phyloP scores from a whole-genome alignment of 306 rosid species.

The Glycine soja region DNA sequence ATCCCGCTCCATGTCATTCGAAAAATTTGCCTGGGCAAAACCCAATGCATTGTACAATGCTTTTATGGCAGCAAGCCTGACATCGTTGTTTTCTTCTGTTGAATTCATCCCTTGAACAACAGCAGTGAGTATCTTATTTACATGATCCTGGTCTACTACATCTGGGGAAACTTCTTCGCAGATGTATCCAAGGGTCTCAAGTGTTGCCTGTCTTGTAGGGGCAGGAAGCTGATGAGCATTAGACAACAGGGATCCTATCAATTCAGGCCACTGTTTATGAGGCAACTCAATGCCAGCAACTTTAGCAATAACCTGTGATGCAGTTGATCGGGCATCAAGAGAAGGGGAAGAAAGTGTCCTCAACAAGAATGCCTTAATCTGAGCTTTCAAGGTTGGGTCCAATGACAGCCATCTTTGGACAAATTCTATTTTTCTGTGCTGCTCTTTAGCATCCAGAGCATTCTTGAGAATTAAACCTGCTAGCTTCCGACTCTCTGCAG shows the following conservation, averaged over 20 bases:
- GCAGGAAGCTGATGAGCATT: slow-evolving; percentile 80
- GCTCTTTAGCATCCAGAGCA: slow-evolving; percentile 94
- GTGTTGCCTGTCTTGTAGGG: slow-evolving; percentile 84
- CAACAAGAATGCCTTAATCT: slow-evolving; percentile 77
- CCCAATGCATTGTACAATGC: slow-evolving; percentile 86
- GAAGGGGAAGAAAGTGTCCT: slow-evolving; percentile 77
- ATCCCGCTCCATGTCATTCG: slow-evolving; percentile 91
- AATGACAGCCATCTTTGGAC: slow-evolving; percentile 84
- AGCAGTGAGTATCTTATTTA: slow-evolving; percentile 85
- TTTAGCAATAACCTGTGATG: slow-evolving; percentile 91
- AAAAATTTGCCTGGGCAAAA: slow-evolving; percentile 93
- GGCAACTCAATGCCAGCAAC: slow-evolving; percentile 95
- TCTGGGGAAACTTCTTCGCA: slow-evolving; percentile 92
- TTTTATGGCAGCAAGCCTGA: slow-evolving; percentile 74
- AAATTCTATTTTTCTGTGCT: slow-evolving; percentile 81
- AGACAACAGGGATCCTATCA: slow-evolving; percentile 74
- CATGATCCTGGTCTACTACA: slow-evolving; percentile 75
- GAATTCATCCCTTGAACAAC: slow-evolving; percentile 91
- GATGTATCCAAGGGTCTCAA: slow-evolving; percentile 93
- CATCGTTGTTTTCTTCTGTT: slow-evolving; percentile 73
- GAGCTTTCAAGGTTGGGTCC: slow-evolving; percentile 71
- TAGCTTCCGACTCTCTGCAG: slow-evolving; percentile 80
- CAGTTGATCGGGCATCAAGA: slow-evolving; percentile 85
- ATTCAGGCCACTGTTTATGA: slow-evolving; percentile 91
- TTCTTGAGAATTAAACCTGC: slow-evolving; percentile 93